Conservation (phyloP, 2,329 filamentous ascomycete species). For the Trichoderma sp. region DNA sequence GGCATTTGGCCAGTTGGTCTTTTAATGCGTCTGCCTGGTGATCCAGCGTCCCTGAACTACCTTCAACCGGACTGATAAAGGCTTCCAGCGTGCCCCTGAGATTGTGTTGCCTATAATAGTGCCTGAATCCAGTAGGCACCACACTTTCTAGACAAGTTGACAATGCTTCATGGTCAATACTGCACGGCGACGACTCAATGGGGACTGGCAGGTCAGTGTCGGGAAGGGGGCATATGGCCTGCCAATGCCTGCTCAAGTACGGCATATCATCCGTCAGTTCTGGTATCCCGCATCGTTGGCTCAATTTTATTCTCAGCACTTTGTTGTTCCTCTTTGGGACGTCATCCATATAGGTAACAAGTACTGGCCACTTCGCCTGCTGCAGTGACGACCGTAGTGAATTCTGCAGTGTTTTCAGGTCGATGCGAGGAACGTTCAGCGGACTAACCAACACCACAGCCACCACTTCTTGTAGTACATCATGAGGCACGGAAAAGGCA, state of each 20-base stretch:
- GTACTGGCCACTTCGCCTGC: slow-evolving; percentile 53
- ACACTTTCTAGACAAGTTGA: slow-evolving; percentile 28
- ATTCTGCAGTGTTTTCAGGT: slow-evolving; percentile 50
- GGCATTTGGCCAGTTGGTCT: slow-evolving; percentile 11
- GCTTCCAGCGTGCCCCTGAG: slow-evolving; percentile 23
- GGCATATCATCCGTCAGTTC: slow-evolving; percentile 47
- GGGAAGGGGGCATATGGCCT: slow-evolving; percentile 49
- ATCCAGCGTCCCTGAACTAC: neutral
- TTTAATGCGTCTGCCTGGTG: slow-evolving; percentile 24
- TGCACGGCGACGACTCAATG: slow-evolving; percentile 41
- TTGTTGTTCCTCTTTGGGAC: slow-evolving; percentile 60
- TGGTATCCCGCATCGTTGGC: slow-evolving; percentile 48
- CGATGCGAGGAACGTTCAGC: slow-evolving; percentile 43
- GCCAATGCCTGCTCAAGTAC: slow-evolving; percentile 49
- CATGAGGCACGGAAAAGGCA: slow-evolving; percentile 55
- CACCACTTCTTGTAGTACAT: slow-evolving; percentile 58
- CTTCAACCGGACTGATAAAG: slow-evolving; percentile 29
- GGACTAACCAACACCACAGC: slow-evolving; percentile 54
- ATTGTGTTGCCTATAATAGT: slow-evolving; percentile 23
- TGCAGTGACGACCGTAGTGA: slow-evolving; percentile 50
- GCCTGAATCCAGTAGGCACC: slow-evolving; percentile 24
- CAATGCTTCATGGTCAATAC: slow-evolving; percentile 34
- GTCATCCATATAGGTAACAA: slow-evolving; percentile 57
- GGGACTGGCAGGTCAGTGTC: slow-evolving; percentile 47
- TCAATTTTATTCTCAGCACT: slow-evolving; percentile 55